Conservation (phyloP, 108 stramenopile species). For the Cyclotella cryptica region DNA sequence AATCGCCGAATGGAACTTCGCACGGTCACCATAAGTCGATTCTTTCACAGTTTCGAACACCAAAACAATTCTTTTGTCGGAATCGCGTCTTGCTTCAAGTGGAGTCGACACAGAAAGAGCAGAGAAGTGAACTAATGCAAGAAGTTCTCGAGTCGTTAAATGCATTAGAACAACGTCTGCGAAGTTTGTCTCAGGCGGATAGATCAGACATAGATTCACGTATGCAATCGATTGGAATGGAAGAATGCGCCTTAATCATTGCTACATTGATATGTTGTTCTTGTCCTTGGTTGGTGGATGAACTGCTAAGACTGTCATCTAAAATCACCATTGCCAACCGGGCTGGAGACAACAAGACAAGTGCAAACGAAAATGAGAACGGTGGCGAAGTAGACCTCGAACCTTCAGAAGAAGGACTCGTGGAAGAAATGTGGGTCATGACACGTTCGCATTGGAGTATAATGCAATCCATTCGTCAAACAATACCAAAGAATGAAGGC, state of each 20-base stretch:
- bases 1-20: not conserved
- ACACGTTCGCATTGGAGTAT: slow-evolving; percentile 37
- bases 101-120: not conserved
- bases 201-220: not conserved
- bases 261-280: slow-evolving; percentile 33
- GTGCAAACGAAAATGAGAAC: not conserved
- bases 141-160: slow-evolving; percentile 21
- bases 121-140: not conserved
- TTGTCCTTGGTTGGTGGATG: slow-evolving; percentile 22
- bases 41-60: slow-evolving; percentile 4
- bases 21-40: not conserved
- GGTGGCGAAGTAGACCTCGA: slow-evolving; percentile 7
- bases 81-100: slow-evolving; percentile 31
- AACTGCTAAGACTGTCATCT: slow-evolving; percentile 1
- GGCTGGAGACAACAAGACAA: not conserved
- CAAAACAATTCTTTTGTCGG: slow-evolving; percentile 50
- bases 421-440: slow-evolving; percentile 52
- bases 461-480: not conserved
- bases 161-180: slow-evolving; percentile 25
- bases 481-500: not conserved
- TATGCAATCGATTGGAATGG: slow-evolving; percentile 21
- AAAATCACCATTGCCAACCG: not conserved
- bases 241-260: slow-evolving; percentile 48
- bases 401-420: slow-evolving; percentile 41
- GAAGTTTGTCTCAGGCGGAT: slow-evolving; percentile 15